phyloP scores from a whole-genome alignment of 2,329 filamentous ascomycete species.

The Davidsoniella neocaledoniae region DNA sequence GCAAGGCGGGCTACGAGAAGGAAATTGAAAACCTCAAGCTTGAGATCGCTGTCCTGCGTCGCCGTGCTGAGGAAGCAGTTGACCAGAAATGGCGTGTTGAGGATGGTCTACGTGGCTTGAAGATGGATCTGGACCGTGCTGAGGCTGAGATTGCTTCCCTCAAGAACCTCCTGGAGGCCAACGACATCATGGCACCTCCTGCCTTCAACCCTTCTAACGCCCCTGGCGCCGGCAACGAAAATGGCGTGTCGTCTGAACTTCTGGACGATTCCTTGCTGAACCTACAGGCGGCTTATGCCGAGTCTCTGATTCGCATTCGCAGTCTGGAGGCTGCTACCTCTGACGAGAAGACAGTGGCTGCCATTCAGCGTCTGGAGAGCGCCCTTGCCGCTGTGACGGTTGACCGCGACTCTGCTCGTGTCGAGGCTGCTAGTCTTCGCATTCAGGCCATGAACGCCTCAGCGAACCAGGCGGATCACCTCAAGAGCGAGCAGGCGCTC shows the following conservation, averaged over 20 bases:
- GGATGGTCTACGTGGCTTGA: slow-evolving; percentile 71
- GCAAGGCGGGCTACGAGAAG: slow-evolving; percentile 63
- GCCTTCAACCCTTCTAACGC: slow-evolving; percentile 30
- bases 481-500: slow-evolving; percentile 45
- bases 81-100: slow-evolving; percentile 95
- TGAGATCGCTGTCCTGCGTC: slow-evolving; percentile 70
- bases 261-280: slow-evolving; percentile 60
- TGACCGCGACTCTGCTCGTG: slow-evolving; percentile 55
- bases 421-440: slow-evolving; percentile 45
- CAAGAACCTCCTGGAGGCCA: slow-evolving; percentile 59
- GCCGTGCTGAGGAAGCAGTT: slow-evolving; percentile 79
- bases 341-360: slow-evolving; percentile 44
- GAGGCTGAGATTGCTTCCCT: slow-evolving; percentile 85
- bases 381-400: slow-evolving; percentile 52
- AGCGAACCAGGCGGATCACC: slow-evolving; percentile 35
- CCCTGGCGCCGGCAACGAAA: slow-evolving; percentile 13
- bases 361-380: slow-evolving; percentile 48
- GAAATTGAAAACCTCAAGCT: slow-evolving; percentile 66
- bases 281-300: slow-evolving; percentile 52
- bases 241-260: slow-evolving; percentile 45
- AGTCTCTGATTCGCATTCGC: slow-evolving; percentile 50
- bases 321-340: slow-evolving; percentile 37
- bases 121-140: slow-evolving; percentile 92
- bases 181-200: slow-evolving; percentile 61
- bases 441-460: slow-evolving; percentile 43